Conservation (phyloP, 345 rosid genomes). For the Brassica juncea region DNA sequence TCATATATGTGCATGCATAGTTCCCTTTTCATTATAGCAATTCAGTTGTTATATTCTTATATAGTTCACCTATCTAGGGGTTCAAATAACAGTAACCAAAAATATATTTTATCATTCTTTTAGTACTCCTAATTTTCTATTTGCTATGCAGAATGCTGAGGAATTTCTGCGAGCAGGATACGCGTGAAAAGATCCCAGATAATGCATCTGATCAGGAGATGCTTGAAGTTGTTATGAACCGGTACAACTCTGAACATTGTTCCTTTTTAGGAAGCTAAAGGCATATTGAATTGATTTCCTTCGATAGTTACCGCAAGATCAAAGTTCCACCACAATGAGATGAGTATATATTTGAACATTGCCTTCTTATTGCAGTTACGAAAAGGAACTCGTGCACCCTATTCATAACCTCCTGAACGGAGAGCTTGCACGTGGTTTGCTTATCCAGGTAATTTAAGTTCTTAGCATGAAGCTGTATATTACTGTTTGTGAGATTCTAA, state of each 20-base stretch:
- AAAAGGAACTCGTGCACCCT: conserved; percentile 81
- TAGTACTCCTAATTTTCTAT: neutral
- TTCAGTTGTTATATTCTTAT: conserved; percentile 10
- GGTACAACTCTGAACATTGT: conserved; percentile 48
- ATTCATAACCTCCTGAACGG: conserved; percentile 83
- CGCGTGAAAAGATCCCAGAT: conserved; percentile 65
- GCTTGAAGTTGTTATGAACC: conserved; percentile 90
- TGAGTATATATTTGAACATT: conserved; percentile 4
- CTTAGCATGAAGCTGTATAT: conserved; percentile 13
- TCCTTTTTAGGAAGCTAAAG: conserved; percentile 20
- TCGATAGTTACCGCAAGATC: conserved; percentile 7
- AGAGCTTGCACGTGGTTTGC: conserved; percentile 96
- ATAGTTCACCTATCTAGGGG: conserved; percentile 6
- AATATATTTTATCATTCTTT: neutral
- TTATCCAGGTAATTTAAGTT: conserved; percentile 72
- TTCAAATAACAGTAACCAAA: neutral
- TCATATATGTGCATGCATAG: neutral
- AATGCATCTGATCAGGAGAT: conserved; percentile 85
- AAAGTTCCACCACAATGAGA: neutral
- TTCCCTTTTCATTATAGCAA: neutral
- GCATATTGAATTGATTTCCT: conserved; percentile 2
- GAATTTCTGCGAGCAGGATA: conserved; percentile 82
- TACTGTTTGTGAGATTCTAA: conserved; percentile 24
- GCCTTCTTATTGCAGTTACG: conserved; percentile 60
- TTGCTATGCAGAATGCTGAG: conserved; percentile 74